phyloP scores from a whole-genome alignment of 2,329 filamentous ascomycete species.

The Alternaria hordeiaustralica region DNA sequence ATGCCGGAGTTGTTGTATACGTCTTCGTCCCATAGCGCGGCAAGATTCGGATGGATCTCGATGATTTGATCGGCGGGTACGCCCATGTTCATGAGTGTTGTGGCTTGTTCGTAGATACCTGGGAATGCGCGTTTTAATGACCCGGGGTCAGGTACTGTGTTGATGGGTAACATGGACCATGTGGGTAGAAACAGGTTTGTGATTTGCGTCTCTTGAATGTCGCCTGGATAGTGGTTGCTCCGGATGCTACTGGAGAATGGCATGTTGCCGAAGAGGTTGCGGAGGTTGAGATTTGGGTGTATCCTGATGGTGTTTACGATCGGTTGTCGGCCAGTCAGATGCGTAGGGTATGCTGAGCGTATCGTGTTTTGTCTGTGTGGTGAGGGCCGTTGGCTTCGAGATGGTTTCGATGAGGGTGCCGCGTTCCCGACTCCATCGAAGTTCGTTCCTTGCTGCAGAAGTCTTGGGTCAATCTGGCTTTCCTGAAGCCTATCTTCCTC shows the following conservation, averaged over 20 bases:
- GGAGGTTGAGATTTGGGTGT: conserved; percentile 30
- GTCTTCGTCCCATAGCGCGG: conserved; percentile 27
- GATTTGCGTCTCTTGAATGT: conserved; percentile 15
- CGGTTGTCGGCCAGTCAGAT: conserved; percentile 24
- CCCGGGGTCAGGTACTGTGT: conserved; percentile 26
- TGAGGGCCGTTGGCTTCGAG: conserved; percentile 11
- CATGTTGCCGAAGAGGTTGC: conserved; percentile 26
- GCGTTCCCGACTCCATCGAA: conserved; percentile 1
- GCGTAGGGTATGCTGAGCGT: conserved; percentile 26
- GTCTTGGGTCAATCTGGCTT: conserved; percentile 18
- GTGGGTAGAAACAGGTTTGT: conserved; percentile 29
- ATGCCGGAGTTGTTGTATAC: conserved; percentile 25
- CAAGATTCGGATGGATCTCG: conserved; percentile 30
- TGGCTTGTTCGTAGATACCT: conserved; percentile 18
- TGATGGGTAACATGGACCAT: conserved; percentile 35
- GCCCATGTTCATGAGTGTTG: conserved; percentile 19
- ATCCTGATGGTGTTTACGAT: conserved; percentile 29
- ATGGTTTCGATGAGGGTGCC: conserved; percentile 11
- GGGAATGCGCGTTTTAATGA: conserved; percentile 18
- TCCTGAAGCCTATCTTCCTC: conserved; percentile 6
- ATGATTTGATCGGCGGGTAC: conserved; percentile 17
- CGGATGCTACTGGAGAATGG: conserved; percentile 19
- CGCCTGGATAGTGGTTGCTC: conserved; percentile 15
- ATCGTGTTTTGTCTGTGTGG: conserved; percentile 9
- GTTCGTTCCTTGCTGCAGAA: conserved; percentile 7